phyloP scores from a whole-genome alignment of 1,284 basidiomycete species.

The Farysia itapuensis region DNA sequence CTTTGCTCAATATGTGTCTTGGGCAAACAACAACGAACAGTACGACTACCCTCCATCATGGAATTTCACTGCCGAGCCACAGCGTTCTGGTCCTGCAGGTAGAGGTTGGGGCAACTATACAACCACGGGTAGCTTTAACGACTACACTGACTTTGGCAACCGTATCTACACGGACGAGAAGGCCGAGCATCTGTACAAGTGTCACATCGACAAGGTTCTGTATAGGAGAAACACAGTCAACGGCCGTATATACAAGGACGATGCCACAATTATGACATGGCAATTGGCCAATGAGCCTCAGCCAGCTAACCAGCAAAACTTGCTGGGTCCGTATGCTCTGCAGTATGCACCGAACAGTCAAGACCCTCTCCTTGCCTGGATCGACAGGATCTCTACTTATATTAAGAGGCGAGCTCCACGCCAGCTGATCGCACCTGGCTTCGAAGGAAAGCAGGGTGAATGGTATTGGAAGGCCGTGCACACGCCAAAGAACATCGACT shows the following conservation, averaged over 20 bases:
- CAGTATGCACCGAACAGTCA: too few relatives aligned
- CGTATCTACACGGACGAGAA: constrained; percentile 27
- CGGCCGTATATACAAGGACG: too few relatives aligned
- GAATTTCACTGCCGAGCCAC: constrained; percentile 23
- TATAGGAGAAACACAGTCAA: constrained; percentile 39
- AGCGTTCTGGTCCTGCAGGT: constrained; percentile 10
- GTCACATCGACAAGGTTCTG: constrained; percentile 30
- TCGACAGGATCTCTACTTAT: constrained; percentile 24
- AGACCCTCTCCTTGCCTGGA: too few relatives aligned
- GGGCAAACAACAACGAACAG: constrained; percentile 25
- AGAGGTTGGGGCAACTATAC: constrained; percentile 41
- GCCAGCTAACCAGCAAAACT: too few relatives aligned
- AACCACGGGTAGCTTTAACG: constrained; percentile 12
- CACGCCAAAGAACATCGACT: constrained; percentile 21
- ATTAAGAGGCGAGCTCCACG: constrained; percentile 31
- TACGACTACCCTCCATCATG: constrained; percentile 39
- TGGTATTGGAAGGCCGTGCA: constrained; percentile 39
- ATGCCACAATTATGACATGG: too few relatives aligned
- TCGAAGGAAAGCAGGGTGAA: constrained; percentile 45
- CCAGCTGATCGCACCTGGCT: constrained; percentile 43
- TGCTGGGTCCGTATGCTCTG: too few relatives aligned
- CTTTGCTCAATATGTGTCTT: constrained; percentile 30
- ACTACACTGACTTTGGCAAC: constrained; percentile 19
- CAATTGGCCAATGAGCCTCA: too few relatives aligned
- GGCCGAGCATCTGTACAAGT: constrained; percentile 11